Conservation (phyloP, 306 rosid species). For the Cicer chorassanicum region DNA sequence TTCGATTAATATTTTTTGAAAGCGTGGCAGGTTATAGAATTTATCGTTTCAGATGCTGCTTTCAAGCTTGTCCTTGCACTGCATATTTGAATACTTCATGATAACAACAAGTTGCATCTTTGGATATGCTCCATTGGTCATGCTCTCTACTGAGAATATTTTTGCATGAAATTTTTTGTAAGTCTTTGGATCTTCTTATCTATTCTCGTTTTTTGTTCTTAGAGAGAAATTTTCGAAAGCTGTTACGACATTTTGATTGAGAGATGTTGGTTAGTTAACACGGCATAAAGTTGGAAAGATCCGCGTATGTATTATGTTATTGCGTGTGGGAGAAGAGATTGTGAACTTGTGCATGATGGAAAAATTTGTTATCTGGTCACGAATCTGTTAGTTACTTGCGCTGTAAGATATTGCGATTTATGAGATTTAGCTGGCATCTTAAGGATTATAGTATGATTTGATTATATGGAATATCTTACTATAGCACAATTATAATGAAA, state of each 20-base stretch:
- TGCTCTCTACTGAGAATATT: background rate
- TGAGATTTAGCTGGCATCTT: conserved; percentile 32
- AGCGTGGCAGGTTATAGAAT: conserved; percentile 14
- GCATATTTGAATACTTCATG: conserved; percentile 27
- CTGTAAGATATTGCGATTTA: background rate
- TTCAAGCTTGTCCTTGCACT: conserved; percentile 14
- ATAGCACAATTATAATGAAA: background rate
- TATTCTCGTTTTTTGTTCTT: background rate
- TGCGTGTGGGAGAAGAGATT: conserved; percentile 1
- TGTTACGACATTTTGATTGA: background rate
- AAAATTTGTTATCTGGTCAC: conserved; percentile 22
- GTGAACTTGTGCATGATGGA: conserved; percentile 1
- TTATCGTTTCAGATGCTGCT: conserved; percentile 13
- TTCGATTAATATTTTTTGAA: conserved; percentile 22
- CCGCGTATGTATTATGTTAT: conserved; percentile 13
- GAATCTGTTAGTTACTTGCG: background rate
- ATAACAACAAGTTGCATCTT: conserved; percentile 20
- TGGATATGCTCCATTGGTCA: conserved; percentile 20
- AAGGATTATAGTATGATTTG: background rate
- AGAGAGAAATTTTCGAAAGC: conserved; percentile 17
- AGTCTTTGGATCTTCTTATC: conserved; percentile 5
- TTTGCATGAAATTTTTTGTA: background rate
- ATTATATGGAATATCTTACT: conserved; percentile 3
- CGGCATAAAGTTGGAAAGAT: conserved; percentile 24
- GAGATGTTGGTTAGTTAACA: conserved; percentile 32